phyloP scores from a whole-genome alignment of 2,329 filamentous ascomycete genomes.

The Fusarium drepaniforme region DNA sequence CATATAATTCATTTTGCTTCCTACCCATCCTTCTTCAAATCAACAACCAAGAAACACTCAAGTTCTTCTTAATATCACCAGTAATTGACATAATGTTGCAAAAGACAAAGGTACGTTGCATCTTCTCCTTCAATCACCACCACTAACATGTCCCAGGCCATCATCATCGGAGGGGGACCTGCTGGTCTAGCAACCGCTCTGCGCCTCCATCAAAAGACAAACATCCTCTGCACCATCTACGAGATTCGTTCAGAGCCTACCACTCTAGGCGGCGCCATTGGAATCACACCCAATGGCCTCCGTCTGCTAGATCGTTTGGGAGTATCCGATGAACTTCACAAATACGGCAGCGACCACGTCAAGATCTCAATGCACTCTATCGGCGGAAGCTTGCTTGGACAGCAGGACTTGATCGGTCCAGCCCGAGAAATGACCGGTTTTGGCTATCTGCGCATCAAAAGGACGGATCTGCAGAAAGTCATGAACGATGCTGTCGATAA shows the following conservation, averaged over 20 bases:
- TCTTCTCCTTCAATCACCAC: background rate
- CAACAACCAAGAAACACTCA: background rate
- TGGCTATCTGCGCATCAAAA: background rate
- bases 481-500: background rate
- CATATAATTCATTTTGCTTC: background rate
- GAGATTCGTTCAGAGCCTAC: background rate
- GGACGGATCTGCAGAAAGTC: background rate
- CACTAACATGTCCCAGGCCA: background rate
- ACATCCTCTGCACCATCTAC: background rate
- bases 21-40: background rate
- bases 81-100: background rate
- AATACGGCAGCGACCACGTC: background rate
- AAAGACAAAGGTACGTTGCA: background rate
- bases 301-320: background rate
- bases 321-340: background rate
- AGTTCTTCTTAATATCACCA: background rate
- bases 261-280: background rate
- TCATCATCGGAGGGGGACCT: background rate
- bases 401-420: background rate
- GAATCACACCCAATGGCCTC: background rate
- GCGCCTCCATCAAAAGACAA: background rate
- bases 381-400: background rate
- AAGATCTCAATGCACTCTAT: background rate
- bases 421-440: background rate
- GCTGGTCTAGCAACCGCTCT: background rate